Evolutionary conservation across 148 eudicot species (phyloP).

Genomic region (Rhododendron kiyosumense): DNA sequence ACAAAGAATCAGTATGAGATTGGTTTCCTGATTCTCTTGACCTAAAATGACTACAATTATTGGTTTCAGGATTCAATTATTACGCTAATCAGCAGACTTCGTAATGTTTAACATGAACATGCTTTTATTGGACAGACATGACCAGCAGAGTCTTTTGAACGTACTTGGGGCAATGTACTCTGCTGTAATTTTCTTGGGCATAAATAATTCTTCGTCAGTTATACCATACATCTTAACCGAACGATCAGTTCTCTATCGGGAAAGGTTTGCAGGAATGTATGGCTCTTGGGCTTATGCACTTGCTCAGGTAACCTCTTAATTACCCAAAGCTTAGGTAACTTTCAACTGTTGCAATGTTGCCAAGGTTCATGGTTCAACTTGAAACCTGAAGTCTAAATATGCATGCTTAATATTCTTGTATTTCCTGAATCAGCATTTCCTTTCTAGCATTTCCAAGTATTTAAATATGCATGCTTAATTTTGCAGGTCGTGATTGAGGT

Average conservation of each 20-base stretch:
- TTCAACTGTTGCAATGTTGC: not conserved
- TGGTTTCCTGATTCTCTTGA: not conserved
- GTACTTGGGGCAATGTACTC: slow-evolving; percentile 55
- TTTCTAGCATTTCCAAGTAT: not conserved
- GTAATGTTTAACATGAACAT: not conserved
- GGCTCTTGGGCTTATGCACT: slow-evolving; percentile 63
- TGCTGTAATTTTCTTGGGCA: slow-evolving; percentile 53
- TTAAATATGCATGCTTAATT: not conserved
- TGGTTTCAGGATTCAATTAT: not conserved
- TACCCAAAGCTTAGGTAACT: not conserved
- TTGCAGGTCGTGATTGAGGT: slow-evolving; percentile 24
- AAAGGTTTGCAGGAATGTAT: slow-evolving; percentile 27
- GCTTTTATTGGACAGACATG: slow-evolving; percentile 39
- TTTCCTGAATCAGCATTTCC: not conserved
- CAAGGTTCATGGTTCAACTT: not conserved
- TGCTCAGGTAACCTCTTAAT: slow-evolving; percentile 55
- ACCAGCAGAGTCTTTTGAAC: slow-evolving; percentile 59
- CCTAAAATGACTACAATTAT: not conserved
- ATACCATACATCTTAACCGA: slow-evolving; percentile 54
- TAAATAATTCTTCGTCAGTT: slow-evolving; percentile 42
- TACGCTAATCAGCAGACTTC: not conserved
- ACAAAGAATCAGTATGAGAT: not conserved
- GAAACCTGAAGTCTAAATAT: not conserved
- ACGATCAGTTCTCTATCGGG: slow-evolving; percentile 65
- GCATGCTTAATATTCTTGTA: too few relatives aligned